These are phyloP conservation scores for Geoglossum glabrum DNA, from an alignment of 495 filamentous ascomycete genomes.

Conservation along the genomic window DNA sequence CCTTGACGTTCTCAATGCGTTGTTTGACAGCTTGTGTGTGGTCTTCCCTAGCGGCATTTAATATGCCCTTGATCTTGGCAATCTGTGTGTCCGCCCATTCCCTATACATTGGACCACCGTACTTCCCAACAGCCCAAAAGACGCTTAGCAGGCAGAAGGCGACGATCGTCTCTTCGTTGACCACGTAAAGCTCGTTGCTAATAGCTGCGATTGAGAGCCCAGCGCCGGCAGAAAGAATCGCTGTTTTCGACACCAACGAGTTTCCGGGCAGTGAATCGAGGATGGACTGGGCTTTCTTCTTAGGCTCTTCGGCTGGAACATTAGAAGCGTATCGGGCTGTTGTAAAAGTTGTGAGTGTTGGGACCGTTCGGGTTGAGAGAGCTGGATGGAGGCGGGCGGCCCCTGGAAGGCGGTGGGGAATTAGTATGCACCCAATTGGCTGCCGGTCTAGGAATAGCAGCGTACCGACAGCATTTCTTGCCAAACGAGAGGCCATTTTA, in stretches of 20 bases:
- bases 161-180: constrained; percentile 94
- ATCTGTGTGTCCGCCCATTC: constrained; percentile 79
- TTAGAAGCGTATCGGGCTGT: constrained; percentile 49
- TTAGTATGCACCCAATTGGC: constrained; percentile 10
- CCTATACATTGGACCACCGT: constrained; percentile 74
- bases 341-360: constrained; percentile 46
- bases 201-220: constrained; percentile 85
- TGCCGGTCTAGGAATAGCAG: constrained; percentile 12
- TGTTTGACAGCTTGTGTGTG: constrained; percentile 88
- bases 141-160: constrained; percentile 74
- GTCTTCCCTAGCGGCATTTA: constrained; percentile 81
- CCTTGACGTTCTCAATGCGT: constrained; percentile 79
- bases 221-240: constrained; percentile 81
- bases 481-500: constrained; percentile 91
- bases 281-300: constrained; percentile 88
- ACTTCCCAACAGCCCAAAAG: constrained; percentile 76
- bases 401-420: constrained; percentile 29
- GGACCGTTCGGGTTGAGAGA: constrained; percentile 44
- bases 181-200: constrained; percentile 97
- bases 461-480: constrained; percentile 81
- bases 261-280: constrained; percentile 73
- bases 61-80: constrained; percentile 73
- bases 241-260: constrained; percentile 79
- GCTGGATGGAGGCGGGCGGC: constrained; percentile 71
- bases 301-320: constrained; percentile 64